These are phyloP conservation scores for Saturnispora mendoncae DNA, from an alignment of 805 yeast species.

Conservation along the genomic window DNA sequence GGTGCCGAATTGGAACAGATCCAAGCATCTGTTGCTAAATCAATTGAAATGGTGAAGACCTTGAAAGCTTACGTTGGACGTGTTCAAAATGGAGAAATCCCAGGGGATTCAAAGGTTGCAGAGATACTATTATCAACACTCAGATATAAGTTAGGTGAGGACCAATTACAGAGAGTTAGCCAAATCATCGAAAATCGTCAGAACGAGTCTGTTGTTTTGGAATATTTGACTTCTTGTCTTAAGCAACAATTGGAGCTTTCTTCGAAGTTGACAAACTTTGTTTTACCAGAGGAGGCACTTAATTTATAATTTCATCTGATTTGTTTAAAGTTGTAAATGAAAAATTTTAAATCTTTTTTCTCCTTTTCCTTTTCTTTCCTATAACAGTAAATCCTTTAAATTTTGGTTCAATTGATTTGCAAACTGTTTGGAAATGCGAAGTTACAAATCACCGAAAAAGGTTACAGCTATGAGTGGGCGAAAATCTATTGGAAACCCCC, in stretches of 20 bases:
- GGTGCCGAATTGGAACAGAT: slow-evolving; percentile 40
- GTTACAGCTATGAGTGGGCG: background rate
- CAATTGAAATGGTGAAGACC: slow-evolving; percentile 40
- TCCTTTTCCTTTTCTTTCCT: background rate
- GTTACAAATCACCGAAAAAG: slow-evolving; percentile 5
- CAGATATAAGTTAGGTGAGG: slow-evolving; percentile 42
- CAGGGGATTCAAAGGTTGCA: slow-evolving; percentile 53
- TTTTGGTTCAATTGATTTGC: background rate
- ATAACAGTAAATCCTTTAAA: background rate
- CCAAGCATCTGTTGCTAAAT: slow-evolving; percentile 36
- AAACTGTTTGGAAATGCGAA: background rate
- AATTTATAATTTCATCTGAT: slow-evolving; percentile 13
- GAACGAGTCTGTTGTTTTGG: slow-evolving; percentile 75
- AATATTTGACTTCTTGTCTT: slow-evolving; percentile 72
- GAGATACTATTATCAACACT: slow-evolving; percentile 53
- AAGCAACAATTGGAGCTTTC: slow-evolving; percentile 78
- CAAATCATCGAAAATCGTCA: slow-evolving; percentile 58
- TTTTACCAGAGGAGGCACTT: slow-evolving; percentile 29
- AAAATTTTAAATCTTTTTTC: background rate
- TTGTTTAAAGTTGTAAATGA: background rate
- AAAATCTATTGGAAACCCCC: background rate
- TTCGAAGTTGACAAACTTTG: slow-evolving; percentile 57
- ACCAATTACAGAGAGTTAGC: slow-evolving; percentile 45
- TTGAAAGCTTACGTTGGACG: slow-evolving; percentile 40
- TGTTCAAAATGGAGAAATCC: slow-evolving; percentile 34